Evolutionary conservation across 2,329 filamentous ascomycete species (phyloP), one percentile per base, ranked within the genome.

Genomic region (Fusarium verticillioides): DNA sequence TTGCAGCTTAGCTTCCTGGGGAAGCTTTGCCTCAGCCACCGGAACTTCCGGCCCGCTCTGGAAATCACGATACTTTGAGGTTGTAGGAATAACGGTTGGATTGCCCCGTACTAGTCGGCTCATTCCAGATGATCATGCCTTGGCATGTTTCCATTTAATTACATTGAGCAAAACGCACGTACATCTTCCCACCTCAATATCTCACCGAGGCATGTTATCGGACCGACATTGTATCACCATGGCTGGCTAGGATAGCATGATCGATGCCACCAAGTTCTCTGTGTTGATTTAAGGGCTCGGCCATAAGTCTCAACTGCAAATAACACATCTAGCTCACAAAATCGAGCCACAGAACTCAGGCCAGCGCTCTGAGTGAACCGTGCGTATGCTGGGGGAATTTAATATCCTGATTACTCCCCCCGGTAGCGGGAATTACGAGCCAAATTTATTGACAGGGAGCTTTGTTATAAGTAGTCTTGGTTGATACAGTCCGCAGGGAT

Each of bases 11-110:
- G 4, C 23, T 54, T 28, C 12, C 54, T 47, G 40, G 54, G 54
- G 54, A 34, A 47, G 9, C 23, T 26, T 21, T 28, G 16, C 9
- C 5, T 15, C 5, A 8, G 36, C 15, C 50, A n/a, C 50, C n/a
- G n/a, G 54, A 49, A 36, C 30, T 28, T 23, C 54, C 54, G 54
- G 40, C 18, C 54, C 54, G 54, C 7, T 26, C 40, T 30, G 30
- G 1, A 7, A 8, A 34, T 34, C 40, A 36, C 18, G 28, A 26
- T 15, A 19, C 7, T 30, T 19, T 4, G 10, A 26, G 15, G 8
- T 53, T 8, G 7, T 16, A 28, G 13, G 5, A 40, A n/a, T 18
- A n/a, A 2, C 2, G 19, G 23, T 40, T 28, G 2, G 1, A 5
- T 28, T 9, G 12, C 15, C 50, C 19, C 19, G 34, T 53, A 40